These are phyloP conservation scores for Phytophthora pisi DNA, from an alignment of 352 stramenopile genomes.

Conservation along the genomic window DNA sequence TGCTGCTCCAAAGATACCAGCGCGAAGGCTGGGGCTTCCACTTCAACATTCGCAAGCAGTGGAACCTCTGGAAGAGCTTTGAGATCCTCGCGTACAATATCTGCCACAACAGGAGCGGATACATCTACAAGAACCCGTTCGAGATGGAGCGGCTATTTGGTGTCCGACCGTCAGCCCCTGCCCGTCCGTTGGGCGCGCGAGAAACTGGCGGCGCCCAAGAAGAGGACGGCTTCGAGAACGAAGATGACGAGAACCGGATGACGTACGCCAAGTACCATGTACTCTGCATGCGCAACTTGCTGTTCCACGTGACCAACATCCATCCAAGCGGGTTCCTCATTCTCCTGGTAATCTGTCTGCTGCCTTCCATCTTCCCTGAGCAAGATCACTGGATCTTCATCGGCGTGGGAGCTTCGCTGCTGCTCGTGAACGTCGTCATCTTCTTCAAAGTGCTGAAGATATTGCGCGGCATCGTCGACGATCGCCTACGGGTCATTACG, in stretches of 20 bases:
- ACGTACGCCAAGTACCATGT: constrained; percentile 78
- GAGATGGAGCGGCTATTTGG: constrained; percentile 87
- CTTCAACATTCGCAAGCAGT: constrained; percentile 85
- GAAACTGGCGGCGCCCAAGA: background rate
- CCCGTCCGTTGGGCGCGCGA: constrained; percentile 10
- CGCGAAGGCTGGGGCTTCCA: constrained; percentile 81
- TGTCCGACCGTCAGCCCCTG: constrained; percentile 30
- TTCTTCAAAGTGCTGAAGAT: constrained; percentile 89
- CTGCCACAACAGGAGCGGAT: constrained; percentile 84
- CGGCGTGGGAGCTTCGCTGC: constrained; percentile 53
- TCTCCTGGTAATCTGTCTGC: constrained; percentile 68
- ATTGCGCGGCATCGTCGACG: constrained; percentile 81
- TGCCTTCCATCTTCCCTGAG: constrained; percentile 64
- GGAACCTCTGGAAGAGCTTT: constrained; percentile 88
- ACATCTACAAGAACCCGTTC: constrained; percentile 89
- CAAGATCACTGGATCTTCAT: constrained; percentile 85
- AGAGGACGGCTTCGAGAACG: constrained; percentile 12
- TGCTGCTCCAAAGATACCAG: constrained; percentile 79
- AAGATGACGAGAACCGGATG: constrained; percentile 46
- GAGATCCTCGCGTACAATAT: constrained; percentile 91
- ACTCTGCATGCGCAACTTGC: constrained; percentile 87
- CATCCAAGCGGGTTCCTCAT: constrained; percentile 82
- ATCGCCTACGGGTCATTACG: constrained; percentile 77
- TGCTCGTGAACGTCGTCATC: constrained; percentile 78
- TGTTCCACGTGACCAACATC: constrained; percentile 83